Conservation (phyloP, 2,329 filamentous ascomycete species). For the Parasarocladium wereldwijsianum region DNA sequence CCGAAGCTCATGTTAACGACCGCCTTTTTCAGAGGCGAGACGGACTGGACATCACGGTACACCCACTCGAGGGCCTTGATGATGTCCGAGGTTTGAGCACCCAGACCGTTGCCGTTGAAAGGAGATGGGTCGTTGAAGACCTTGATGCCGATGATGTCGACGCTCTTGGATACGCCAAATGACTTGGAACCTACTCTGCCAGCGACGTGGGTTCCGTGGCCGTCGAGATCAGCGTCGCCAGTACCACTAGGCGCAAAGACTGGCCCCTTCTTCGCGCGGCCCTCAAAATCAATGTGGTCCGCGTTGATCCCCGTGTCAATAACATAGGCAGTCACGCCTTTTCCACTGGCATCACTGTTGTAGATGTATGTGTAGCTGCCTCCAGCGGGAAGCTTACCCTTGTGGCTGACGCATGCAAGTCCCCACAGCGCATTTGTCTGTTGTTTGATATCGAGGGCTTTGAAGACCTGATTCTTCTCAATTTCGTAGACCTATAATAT, state of each 20-base stretch:
- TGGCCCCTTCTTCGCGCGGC: constrained; percentile 6
- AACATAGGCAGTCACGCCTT: constrained; percentile 14
- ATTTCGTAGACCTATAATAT: too few species aligned
- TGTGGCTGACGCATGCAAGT: neutral
- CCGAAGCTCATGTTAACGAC: constrained; percentile 29
- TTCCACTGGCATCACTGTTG: neutral
- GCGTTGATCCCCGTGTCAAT: constrained; percentile 24
- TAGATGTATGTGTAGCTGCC: neutral
- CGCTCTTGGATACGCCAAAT: constrained; percentile 21
- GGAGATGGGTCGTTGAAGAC: constrained; percentile 20
- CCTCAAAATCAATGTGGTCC: constrained; percentile 10
- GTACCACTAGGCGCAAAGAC: neutral
- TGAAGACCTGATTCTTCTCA: too few species aligned
- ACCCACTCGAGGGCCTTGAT: constrained; percentile 37
- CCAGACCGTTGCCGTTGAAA: too few species aligned
- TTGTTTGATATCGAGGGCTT: too few species aligned
- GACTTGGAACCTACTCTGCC: constrained; percentile 10
- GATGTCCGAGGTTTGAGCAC: too few species aligned
- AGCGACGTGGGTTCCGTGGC: constrained; percentile 20
- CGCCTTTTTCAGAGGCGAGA: constrained; percentile 8
- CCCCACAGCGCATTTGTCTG: constrained; percentile 13
- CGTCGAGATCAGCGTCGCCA: constrained; percentile 10
- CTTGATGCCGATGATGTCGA: constrained; percentile 23
- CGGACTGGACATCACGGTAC: too few species aligned
- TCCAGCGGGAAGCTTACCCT: too few species aligned